Evolutionary conservation across 1,284 basidiomycete genomes (phyloP).

Genomic region (Trichosporon coremiiforme): DNA sequence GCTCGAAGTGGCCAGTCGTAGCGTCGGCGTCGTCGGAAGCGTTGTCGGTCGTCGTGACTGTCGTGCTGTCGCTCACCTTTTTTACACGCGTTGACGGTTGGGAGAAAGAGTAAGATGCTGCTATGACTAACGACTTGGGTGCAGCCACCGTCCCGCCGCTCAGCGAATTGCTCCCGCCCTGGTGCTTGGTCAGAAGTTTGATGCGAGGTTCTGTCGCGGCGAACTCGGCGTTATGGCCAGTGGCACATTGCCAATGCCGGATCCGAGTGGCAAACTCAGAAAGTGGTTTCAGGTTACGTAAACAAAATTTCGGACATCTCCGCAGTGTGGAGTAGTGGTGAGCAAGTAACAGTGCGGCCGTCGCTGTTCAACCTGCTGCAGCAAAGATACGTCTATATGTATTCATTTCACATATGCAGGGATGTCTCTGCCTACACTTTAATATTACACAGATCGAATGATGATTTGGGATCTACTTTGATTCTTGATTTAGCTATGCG

Average conservation of each 20-base stretch:
- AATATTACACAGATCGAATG: constrained; percentile 2
- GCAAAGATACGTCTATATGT: background rate
- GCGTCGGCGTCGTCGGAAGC: background rate
- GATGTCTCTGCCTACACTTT: background rate
- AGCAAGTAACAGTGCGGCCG: no score
- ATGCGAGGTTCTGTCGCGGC: background rate
- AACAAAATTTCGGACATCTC: background rate
- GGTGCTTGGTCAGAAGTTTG: constrained; percentile 14
- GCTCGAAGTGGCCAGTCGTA: background rate
- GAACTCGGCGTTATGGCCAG: constrained; percentile 9
- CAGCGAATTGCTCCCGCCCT: constrained; percentile 7
- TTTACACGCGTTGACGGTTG: constrained; percentile 19
- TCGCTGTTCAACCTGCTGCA: background rate
- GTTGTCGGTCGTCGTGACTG: constrained; percentile 5
- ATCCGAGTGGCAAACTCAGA: background rate
- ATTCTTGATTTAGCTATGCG: background rate
- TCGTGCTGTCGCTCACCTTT: constrained; percentile 19
- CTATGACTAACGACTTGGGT: background rate
- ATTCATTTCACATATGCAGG: background rate
- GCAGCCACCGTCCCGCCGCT: background rate
- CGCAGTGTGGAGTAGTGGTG: background rate
- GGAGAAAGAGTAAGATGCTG: constrained; percentile 13
- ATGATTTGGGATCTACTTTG: background rate
- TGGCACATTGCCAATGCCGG: background rate
- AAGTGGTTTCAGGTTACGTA: background rate